Conservation (phyloP, 192 early-diverging fungal species). For the Chytriomyces sp. region DNA sequence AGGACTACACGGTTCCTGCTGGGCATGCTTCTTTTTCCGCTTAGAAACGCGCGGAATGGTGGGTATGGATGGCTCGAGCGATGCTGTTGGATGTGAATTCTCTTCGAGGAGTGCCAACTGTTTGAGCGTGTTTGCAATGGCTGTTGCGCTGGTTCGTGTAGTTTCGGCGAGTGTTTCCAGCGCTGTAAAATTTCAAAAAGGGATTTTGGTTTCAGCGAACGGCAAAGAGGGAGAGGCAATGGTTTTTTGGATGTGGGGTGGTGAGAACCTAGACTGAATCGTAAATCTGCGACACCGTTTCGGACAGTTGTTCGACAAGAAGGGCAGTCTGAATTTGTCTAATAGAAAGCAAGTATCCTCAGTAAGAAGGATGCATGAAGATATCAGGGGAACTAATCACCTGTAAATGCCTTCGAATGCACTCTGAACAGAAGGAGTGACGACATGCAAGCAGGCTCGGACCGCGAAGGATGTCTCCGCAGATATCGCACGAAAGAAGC, state of each 20-base stretch:
- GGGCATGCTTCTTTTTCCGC: too few species aligned
- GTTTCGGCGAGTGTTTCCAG: conserved; percentile 21
- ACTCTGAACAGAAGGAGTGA: conserved; percentile 27
- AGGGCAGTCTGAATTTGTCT: conserved; percentile 10
- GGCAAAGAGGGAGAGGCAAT: neutral
- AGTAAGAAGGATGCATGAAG: neutral
- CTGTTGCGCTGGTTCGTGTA: neutral
- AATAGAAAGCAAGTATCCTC: neutral
- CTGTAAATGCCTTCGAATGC: conserved; percentile 26
- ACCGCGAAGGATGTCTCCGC: conserved; percentile 14
- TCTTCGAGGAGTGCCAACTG: neutral
- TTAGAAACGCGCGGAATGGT: too few species aligned
- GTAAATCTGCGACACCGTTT: conserved; percentile 20
- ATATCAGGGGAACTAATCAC: neutral
- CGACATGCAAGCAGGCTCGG: conserved; percentile 28
- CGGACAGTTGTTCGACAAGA: conserved; percentile 4
- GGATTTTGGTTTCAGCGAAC: neutral
- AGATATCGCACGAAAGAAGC: conserved; percentile 29
- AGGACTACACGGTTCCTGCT: too few species aligned
- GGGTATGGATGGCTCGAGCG: too few species aligned
- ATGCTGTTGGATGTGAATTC: too few species aligned
- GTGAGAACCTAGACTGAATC: conserved; percentile 16
- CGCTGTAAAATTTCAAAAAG: neutral
- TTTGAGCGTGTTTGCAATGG: neutral
- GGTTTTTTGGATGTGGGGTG: too few species aligned